Evolutionary conservation across 2,329 filamentous ascomycete genomes (phyloP).

Genomic region (Escovopsis sp.): DNA sequence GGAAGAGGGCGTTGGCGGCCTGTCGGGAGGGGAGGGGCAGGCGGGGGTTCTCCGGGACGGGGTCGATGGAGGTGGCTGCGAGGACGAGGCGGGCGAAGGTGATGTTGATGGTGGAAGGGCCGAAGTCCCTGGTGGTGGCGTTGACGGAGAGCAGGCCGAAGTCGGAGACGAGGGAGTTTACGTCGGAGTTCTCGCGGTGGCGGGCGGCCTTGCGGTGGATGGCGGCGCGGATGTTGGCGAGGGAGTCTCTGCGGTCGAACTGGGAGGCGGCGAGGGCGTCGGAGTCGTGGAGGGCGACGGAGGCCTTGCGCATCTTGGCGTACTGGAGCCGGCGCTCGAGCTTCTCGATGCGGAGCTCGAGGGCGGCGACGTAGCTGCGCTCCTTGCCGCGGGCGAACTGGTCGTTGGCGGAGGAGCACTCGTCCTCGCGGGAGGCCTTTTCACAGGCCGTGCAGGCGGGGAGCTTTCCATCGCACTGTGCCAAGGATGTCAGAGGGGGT

Average conservation of each 20-base stretch:
- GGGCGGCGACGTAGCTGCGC: constrained; percentile 82
- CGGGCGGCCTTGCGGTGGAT: constrained; percentile 50
- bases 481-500: not conserved
- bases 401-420: constrained; percentile 89
- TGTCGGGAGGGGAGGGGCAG: constrained; percentile 56
- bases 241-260: constrained; percentile 48
- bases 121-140: constrained; percentile 86
- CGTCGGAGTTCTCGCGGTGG: constrained; percentile 62
- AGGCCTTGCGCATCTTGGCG: constrained; percentile 55
- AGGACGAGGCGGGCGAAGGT: constrained; percentile 82
- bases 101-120: constrained; percentile 74
- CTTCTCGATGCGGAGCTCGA: constrained; percentile 84
- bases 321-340: constrained; percentile 64
- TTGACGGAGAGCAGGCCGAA: constrained; percentile 94
- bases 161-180: constrained; percentile 83
- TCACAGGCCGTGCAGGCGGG: constrained; percentile 93
- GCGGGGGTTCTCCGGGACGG: constrained; percentile 46
- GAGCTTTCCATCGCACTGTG: constrained; percentile 79
- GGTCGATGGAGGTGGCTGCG: constrained; percentile 63
- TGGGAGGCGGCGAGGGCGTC: constrained; percentile 22
- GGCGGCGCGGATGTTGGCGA: constrained; percentile 44
- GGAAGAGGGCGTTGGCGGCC: constrained; percentile 51
- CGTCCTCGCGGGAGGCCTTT: constrained; percentile 68
- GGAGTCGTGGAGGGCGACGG: constrained; percentile 48
- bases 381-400: constrained; percentile 94